Conservation (phyloP, 2,329 filamentous ascomycete genomes). For the Curvularia lunata region DNA sequence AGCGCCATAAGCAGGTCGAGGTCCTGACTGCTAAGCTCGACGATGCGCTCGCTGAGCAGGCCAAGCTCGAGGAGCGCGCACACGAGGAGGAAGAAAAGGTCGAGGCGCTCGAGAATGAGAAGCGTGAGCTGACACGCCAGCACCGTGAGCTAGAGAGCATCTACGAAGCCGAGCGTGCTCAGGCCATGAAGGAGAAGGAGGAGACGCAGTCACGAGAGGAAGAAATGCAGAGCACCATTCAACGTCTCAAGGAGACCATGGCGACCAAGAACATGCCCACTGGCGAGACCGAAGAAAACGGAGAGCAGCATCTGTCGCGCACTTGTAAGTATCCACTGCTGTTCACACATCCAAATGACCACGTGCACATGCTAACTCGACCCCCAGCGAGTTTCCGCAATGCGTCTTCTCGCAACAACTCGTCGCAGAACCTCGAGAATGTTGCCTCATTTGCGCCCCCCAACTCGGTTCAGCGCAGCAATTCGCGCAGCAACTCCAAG, state of each 20-base stretch:
- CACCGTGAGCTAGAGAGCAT: constrained; percentile 91
- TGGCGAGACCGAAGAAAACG: constrained; percentile 52
- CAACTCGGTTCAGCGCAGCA: constrained; percentile 81
- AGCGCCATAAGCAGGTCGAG: constrained; percentile 82
- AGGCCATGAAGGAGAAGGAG: constrained; percentile 90
- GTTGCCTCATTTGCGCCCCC: constrained; percentile 84
- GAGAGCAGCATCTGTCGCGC: constrained; percentile 58
- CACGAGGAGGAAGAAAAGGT: constrained; percentile 87
- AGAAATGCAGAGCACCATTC: constrained; percentile 88
- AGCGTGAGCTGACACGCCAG: constrained; percentile 80
- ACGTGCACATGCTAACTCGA: constrained; percentile 28
- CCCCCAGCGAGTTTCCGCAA: constrained; percentile 50
- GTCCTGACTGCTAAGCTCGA: constrained; percentile 86
- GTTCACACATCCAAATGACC: neutral
- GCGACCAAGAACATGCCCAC: constrained; percentile 71
- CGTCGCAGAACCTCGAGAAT: constrained; percentile 75
- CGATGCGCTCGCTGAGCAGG: constrained; percentile 81
- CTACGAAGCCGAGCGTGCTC: constrained; percentile 87
- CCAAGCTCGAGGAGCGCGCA: constrained; percentile 82
- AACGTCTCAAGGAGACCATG: constrained; percentile 87
- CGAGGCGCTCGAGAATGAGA: constrained; percentile 81
- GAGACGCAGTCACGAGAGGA: constrained; percentile 84
- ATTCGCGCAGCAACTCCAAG: constrained; percentile 88
- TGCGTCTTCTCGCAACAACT: constrained; percentile 53
- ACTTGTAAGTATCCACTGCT: constrained; percentile 53